phyloP scores from a whole-genome alignment of 345 rosid genomes.

The Limnanthes douglasii region DNA sequence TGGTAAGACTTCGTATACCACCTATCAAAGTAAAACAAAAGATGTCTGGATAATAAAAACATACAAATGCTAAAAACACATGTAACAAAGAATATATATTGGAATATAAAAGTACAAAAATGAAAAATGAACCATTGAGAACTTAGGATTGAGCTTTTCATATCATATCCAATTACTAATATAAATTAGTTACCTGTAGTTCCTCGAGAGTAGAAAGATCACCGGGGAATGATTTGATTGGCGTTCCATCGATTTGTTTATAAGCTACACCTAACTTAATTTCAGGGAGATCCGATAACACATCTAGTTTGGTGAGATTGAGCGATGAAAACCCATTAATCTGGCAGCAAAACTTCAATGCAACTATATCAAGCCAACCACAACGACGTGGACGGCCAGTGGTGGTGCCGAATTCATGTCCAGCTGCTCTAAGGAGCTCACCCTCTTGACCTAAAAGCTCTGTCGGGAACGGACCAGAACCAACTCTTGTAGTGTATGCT shows the following conservation, averaged over 20 bases:
- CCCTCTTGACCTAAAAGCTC: constrained; percentile 85
- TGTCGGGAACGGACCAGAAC: constrained; percentile 98
- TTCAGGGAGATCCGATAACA: constrained; percentile 70
- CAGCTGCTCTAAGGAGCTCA: constrained; percentile 73
- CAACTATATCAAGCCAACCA: constrained; percentile 98
- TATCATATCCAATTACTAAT: too few relatives aligned
- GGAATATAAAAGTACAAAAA: too few relatives aligned
- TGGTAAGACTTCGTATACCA: constrained; percentile 78
- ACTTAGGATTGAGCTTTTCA: too few relatives aligned
- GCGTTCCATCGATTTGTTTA: constrained; percentile 56
- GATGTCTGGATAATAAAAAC: too few relatives aligned
- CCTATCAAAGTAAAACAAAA: too few relatives aligned
- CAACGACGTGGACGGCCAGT: constrained; percentile 99
- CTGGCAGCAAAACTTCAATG: constrained; percentile 67
- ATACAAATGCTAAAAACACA: too few relatives aligned
- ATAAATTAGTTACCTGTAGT: constrained; percentile 52
- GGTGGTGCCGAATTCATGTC: constrained; percentile 94
- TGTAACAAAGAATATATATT: too few relatives aligned
- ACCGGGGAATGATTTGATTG: constrained; percentile 63
- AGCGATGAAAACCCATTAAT: constrained; percentile 93
- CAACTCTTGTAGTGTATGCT: constrained; percentile 97
- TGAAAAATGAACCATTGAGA: too few relatives aligned
- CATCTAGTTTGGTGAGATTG: constrained; percentile 93
- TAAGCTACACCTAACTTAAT: constrained; percentile 77
- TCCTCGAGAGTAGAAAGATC: constrained; percentile 80